Base-by-base conservation (phyloP, 352 stramenopile genomes). In the Globisporangium spinosum region DNA sequence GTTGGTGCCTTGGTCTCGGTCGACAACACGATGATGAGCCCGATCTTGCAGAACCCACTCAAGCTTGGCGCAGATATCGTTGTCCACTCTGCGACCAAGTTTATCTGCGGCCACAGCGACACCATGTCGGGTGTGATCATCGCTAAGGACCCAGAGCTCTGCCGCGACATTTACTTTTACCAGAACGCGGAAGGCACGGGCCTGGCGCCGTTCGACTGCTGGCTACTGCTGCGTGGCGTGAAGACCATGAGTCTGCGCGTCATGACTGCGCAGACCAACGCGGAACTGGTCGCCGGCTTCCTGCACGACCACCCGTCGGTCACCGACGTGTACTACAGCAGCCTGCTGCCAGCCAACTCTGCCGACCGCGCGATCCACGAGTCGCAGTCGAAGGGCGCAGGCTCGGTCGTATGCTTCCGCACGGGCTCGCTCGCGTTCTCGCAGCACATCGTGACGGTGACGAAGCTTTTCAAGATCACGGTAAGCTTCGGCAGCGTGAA, bases 11-110 rank as follows among this genome's bases (percentile, higher is more conserved):
- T 97, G 43, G 72, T 98, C 23, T 96, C 89, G 32, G 95, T 98
- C 12, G 97, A 99, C 78, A 98, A 98, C 80, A 99, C 96, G 7
- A 98, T 98, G 82, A 94, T 98, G 77, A 97, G 86, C 38, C 96
- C 97, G n/a, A 97, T 97, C 60, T 80, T 98, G 58, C 93, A 98
- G 75, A 97, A 98, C 69, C 97, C 97, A 29, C 70, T 99, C 9
- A 70, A 80, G 35, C 81, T 98, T 6, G 97, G 97, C 23, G 96
- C 97, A 7, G 98, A 99, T 80, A 88, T 98, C 27, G 93, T 98
- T 27, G 81, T 99, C 60, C 97, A 99, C 80, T 98, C 89, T 58
- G 95, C 89, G 25, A 99, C 97, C 58, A 99, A 99, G 79, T 99
- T 98, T 71, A 85, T 99, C 62, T 97, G 85, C 66, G 97, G 97